A percentile compares a stretch with the other conserved stretches of the same genome.
These are phyloP conservation scores for Blastocystis sp. DNA, from an alignment of 352 stramenopile species.

Conservation along the genomic window DNA sequence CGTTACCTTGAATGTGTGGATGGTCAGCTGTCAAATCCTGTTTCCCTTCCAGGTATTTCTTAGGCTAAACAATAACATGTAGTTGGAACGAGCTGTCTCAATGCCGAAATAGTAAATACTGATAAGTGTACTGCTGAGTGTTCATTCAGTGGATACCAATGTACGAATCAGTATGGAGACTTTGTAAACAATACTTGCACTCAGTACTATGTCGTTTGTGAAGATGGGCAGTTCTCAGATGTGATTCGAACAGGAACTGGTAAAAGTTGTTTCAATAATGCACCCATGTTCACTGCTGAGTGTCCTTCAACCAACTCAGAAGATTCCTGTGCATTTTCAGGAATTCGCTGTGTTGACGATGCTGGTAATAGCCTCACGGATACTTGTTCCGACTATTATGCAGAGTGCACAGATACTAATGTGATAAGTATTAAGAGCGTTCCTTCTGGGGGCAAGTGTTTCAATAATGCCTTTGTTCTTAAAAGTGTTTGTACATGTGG, in stretches of 20 bases:
- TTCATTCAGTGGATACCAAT: conserved; percentile 48
- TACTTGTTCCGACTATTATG: conserved; percentile 45
- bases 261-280: conserved; percentile 29
- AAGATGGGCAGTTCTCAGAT: background rate
- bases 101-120: conserved; percentile 45
- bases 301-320: background rate
- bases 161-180: conserved; percentile 20
- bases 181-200: conserved; percentile 27
- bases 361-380: background rate
- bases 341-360: conserved; percentile 42
- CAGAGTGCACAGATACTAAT: background rate
- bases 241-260: background rate
- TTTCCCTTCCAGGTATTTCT: background rate
- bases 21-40: background rate
- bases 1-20: conserved; percentile 41
- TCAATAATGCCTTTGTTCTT: conserved; percentile 41
- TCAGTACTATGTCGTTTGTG: conserved; percentile 45
- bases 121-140: background rate
- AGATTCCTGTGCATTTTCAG: background rate
- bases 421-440: background rate
- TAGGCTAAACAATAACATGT: background rate
- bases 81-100: conserved; percentile 39
- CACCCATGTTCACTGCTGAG: background rate
- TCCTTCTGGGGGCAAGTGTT: conserved; percentile 15
- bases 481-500: background rate